Conservation (phyloP, 2,329 filamentous ascomycete species). For the Epichloe uncinata region DNA sequence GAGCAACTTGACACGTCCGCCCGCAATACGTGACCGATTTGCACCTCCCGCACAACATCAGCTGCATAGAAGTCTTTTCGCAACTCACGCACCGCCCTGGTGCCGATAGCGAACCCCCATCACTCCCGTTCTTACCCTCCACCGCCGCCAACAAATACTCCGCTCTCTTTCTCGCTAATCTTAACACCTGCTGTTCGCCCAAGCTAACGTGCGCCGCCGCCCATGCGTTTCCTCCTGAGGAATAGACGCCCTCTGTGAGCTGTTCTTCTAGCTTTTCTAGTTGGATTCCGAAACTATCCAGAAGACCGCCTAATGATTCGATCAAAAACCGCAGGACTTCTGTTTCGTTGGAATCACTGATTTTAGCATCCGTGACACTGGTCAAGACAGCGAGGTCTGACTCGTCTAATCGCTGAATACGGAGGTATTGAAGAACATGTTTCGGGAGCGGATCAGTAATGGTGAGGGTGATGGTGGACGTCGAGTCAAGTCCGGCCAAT, state of each 20-base stretch:
- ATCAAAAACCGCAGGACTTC: conserved; percentile 19
- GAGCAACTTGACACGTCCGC: conserved; percentile 6
- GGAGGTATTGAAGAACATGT: conserved; percentile 21
- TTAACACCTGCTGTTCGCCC: conserved; percentile 20
- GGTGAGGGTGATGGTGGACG: conserved; percentile 20
- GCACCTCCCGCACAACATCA: conserved; percentile 9
- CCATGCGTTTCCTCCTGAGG: conserved; percentile 21
- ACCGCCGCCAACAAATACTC: conserved; percentile 14
- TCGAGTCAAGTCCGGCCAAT: conserved; percentile 18
- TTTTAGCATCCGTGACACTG: conserved; percentile 11
- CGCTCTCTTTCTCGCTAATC: conserved; percentile 18
- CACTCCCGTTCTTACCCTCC: background rate
- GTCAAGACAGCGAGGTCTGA: conserved; percentile 15
- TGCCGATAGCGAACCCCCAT: background rate
- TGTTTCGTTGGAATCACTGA: conserved; percentile 19
- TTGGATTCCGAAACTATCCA: conserved; percentile 17
- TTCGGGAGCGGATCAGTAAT: conserved; percentile 19
- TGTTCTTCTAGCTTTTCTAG: conserved; percentile 19
- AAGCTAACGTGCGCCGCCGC: conserved; percentile 19
- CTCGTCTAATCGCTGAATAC: conserved; percentile 20
- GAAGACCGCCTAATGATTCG: conserved; percentile 18
- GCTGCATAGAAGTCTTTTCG: conserved; percentile 4
- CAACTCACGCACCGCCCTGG: conserved; percentile 5
- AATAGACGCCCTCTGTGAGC: conserved; percentile 17
- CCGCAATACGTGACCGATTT: conserved; percentile 7